Percentiles rank a stretch among this genome's conserved stretches.
These are phyloP conservation scores for Dothistroma pini DNA, from an alignment of 2,329 filamentous ascomycete genomes.

Conservation along the genomic window DNA sequence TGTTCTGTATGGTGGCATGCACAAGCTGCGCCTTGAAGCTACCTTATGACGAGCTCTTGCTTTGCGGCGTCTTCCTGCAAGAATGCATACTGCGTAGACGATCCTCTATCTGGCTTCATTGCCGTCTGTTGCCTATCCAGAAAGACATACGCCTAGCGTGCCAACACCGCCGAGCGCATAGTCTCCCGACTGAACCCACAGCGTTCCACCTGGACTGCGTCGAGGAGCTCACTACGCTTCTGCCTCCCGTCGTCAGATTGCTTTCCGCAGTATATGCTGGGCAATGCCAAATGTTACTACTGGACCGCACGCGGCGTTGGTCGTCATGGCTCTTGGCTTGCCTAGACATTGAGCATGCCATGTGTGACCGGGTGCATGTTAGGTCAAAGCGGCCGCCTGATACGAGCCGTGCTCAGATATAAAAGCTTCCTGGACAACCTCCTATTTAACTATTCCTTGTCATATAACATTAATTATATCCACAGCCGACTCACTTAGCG, in stretches of 20 bases:
- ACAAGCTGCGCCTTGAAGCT: conserved; percentile 3
- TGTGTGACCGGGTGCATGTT: not conserved
- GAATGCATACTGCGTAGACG: not conserved
- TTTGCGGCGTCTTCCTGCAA: not conserved
- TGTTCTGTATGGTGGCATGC: not conserved
- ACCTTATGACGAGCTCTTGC: not conserved
- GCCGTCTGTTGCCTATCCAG: not conserved
- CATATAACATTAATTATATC: not conserved
- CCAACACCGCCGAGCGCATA: conserved; percentile 14
- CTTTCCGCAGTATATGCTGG: not conserved
- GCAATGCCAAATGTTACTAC: conserved; percentile 12
- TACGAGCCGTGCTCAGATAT: not conserved
- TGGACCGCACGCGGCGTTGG: conserved; percentile 3
- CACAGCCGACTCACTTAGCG: not conserved
- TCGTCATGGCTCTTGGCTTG: conserved; percentile 10
- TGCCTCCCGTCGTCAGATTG: not conserved
- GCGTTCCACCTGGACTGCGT: conserved; percentile 9
- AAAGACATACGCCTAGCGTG: conserved; percentile 11
- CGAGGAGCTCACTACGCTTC: conserved; percentile 2
- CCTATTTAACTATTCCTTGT: not conserved
- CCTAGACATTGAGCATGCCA: not conserved
- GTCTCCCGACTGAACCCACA: not conserved
- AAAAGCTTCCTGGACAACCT: conserved; percentile 1
- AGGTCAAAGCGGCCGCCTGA: not conserved
- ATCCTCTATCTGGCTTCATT: not conserved